Evolutionary conservation across 2,329 filamentous ascomycete genomes (phyloP).

Genomic region (Aspergillus sp.): DNA sequence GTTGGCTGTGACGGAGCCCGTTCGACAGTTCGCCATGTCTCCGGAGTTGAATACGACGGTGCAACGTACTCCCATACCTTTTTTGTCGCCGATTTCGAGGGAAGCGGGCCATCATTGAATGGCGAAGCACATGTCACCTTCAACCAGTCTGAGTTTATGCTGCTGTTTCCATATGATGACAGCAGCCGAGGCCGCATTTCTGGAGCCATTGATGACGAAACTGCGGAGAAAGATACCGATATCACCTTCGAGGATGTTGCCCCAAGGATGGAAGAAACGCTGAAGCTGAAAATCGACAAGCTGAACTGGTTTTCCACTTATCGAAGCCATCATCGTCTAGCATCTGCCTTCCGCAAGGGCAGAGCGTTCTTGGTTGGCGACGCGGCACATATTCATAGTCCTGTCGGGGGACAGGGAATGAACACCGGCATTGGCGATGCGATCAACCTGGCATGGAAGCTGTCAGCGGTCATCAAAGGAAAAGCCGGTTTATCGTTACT

Average conservation of each 20-base stretch:
- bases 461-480: constrained; percentile 47
- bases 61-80: constrained; percentile 46
- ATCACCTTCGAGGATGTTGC: constrained; percentile 33
- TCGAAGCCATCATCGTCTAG: constrained; percentile 46
- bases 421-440: constrained; percentile 58
- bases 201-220: constrained; percentile 24
- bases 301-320: constrained; percentile 47
- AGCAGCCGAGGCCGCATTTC: constrained; percentile 24
- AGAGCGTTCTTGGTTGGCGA: constrained; percentile 58
- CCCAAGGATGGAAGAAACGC: constrained; percentile 20
- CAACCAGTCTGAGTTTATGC: constrained; percentile 36
- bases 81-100: constrained; percentile 46
- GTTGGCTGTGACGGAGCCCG: constrained; percentile 56
- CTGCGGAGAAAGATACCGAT: constrained; percentile 19
- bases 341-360: constrained; percentile 45
- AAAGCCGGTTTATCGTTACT: constrained; percentile 43
- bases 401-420: constrained; percentile 59
- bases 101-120: constrained; percentile 28
- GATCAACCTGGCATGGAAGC: constrained; percentile 57
- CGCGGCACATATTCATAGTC: constrained; percentile 58
- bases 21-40: constrained; percentile 47
- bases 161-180: constrained; percentile 32
- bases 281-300: constrained; percentile 27
- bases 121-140: constrained; percentile 36
- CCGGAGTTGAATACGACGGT: constrained; percentile 43